Base-by-base conservation (phyloP, 192 early-diverging fungal genomes). In the Gryganskiella cystojenkinii region DNA sequence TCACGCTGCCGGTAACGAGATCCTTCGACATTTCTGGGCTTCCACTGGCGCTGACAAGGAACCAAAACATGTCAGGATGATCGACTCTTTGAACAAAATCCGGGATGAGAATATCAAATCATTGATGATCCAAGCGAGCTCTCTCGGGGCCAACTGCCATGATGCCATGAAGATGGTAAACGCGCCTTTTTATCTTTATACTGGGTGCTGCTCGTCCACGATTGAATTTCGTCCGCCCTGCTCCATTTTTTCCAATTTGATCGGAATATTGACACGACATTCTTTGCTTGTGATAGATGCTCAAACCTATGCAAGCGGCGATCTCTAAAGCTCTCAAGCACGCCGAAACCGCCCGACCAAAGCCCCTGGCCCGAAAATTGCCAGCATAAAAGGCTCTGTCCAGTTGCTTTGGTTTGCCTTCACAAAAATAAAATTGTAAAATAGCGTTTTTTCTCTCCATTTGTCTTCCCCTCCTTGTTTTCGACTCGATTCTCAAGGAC, bases 21-120 rank as follows among this genome's bases (percentile, higher is more conserved):
- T 86, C 34, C 65, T 88, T 24, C 70, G 85, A 14, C 87, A 88
- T 69, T 88, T 86, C 35, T 88, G 85, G 85, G 62, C 87, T 9
- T 86, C 85, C 0, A 76, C 67, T 27, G 61, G 68, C 34, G 58
- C 79, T 2, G 84, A 88, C 42, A 81, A 80, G 60, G 57, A 69
- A 8, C 79, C 79, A 7, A 88, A 88, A 44, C 83, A 88, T 47
- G 27, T 34, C 1, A 72, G 85, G 7, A 85, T 88, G 83, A 57
- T 84, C 4, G 83, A 86, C 24, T 63, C 73, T 15, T 46, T 88
- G 3, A 81, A 70, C 43, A 81, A 62, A 30, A 76, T 84, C 25
- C 70, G 71, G 17, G 71, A 74, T 20, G 82, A 87, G 60, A 64
- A 83, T 33, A 50, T 80, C 0, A 82, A 83, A 24, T 60, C 81